Evolutionary conservation across 2,329 filamentous ascomycete genomes (phyloP), one percentile per base, ranked within the genome.

Genomic region (Colletotrichum sp.): DNA sequence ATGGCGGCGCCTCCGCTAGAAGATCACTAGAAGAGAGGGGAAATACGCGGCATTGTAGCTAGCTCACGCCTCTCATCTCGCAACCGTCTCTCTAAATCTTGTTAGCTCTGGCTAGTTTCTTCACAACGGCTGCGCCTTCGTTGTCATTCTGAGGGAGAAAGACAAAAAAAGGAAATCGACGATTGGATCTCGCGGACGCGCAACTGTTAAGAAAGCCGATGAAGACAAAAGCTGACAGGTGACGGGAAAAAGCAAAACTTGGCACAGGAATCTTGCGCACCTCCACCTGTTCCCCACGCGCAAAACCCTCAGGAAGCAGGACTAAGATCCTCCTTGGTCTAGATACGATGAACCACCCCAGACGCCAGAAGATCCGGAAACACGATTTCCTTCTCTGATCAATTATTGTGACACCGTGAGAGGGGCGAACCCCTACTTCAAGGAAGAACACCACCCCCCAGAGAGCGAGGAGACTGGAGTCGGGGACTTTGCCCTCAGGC

Each of bases 251-350:
- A 64, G 28, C 12, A 64, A 70, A 57, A 73, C 57, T 55, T 43
- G 48, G 32, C 34, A 61, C 34, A 28, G 12, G 39, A 73, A 63
- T 66, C 68, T 16, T 18, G 21, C 24, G 6, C 3, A 10, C 60
- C 72, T 71, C 68, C 72, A 61, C 72, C 13, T 10, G 60, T 61
- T 67, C 72, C 39, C 61, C 72, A 67, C 68, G 57, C 30, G 21
- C 64, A 55, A 61, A 72, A 34, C 72, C 30, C 43, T 69, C 43
- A 39, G 61, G 21, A 69, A 70, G 55, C 26, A 66, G 16, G 15
- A 30, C n/a, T 48, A 16, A 39, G 21, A 55, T 52, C 52, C 52
- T 65, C 34, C 61, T 43, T 26, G 12, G 61, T 67, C 21, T 71
- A 74, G 36, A 72, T 66, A 48, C 48, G 61, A 74, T 55, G 61